A percentile compares a stretch with the other conserved stretches of the same genome.
Evolutionary conservation across 2,329 filamentous ascomycete genomes (phyloP).

Genomic region (Chaetomiaceae sp.): DNA sequence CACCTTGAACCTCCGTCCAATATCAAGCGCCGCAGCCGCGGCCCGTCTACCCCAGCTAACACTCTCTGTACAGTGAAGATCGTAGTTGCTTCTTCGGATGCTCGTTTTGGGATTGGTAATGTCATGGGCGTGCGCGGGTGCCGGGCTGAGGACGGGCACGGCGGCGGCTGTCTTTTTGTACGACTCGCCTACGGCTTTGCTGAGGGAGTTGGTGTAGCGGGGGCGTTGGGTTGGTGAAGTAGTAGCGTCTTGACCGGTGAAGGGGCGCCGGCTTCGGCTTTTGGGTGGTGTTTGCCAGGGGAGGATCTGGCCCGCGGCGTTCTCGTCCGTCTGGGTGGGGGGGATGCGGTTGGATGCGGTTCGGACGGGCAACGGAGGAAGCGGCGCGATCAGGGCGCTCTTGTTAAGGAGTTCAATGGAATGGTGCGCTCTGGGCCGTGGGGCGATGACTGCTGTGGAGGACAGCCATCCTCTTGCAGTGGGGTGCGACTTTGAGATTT

Average conservation of each 20-base stretch:
- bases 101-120: background rate
- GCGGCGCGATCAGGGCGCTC: background rate
- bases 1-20: conserved; percentile 19
- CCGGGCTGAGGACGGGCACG: conserved; percentile 7
- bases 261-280: no score
- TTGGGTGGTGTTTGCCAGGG: no score
- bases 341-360: conserved; percentile 7
- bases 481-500: conserved; percentile 3
- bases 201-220: background rate
- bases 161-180: conserved; percentile 4
- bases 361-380: conserved; percentile 4
- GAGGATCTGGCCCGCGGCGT: background rate
- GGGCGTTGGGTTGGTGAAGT: background rate
- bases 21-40: conserved; percentile 20
- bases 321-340: conserved; percentile 8
- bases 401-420: conserved; percentile 13
- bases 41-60: conserved; percentile 25
- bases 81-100: no score
- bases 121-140: conserved; percentile 3
- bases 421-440: background rate
- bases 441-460: background rate
- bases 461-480: background rate
- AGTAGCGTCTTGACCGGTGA: no score
- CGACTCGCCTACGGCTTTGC: background rate
- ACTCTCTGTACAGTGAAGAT: no score